Conservation (phyloP, 2,329 filamentous ascomycete genomes). For the Scortechinia acanthostroma region DNA sequence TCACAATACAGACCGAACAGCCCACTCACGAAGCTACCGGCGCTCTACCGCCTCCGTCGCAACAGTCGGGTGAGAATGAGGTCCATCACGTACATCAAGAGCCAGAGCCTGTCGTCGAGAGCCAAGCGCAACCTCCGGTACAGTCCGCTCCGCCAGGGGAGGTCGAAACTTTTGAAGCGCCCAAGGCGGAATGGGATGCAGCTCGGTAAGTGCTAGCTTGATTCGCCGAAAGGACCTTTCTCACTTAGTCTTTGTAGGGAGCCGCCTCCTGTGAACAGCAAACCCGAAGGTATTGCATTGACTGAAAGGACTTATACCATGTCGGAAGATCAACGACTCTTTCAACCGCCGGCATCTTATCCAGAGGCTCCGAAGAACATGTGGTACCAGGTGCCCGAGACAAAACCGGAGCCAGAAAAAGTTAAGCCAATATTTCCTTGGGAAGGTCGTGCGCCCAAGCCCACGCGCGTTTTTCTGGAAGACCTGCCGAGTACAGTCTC, state of each 20-base stretch:
- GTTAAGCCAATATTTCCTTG: conserved; percentile 78
- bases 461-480: conserved; percentile 54
- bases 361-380: conserved; percentile 80
- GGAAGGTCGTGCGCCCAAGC: conserved; percentile 63
- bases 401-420: conserved; percentile 32
- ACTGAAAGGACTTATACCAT: conserved; percentile 75
- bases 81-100: too few relatives aligned
- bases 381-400: conserved; percentile 76
- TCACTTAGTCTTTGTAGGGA: conserved; percentile 49
- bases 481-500: background rate
- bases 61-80: too few relatives aligned
- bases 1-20: too few relatives aligned
- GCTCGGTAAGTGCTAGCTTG: background rate
- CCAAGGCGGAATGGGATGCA: background rate
- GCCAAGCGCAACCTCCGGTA: too few relatives aligned
- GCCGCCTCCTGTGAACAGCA: conserved; percentile 57
- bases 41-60: background rate
- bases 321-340: conserved; percentile 69
- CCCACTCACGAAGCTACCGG: too few relatives aligned
- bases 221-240: too few relatives aligned
- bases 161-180: background rate
- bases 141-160: too few relatives aligned
- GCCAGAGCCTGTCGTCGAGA: too few relatives aligned
- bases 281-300: conserved; percentile 79
- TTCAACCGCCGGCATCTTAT: conserved; percentile 68